phyloP scores from a whole-genome alignment of 176 grass and related monocot genomes.

The Alopecurus myosuroides region DNA sequence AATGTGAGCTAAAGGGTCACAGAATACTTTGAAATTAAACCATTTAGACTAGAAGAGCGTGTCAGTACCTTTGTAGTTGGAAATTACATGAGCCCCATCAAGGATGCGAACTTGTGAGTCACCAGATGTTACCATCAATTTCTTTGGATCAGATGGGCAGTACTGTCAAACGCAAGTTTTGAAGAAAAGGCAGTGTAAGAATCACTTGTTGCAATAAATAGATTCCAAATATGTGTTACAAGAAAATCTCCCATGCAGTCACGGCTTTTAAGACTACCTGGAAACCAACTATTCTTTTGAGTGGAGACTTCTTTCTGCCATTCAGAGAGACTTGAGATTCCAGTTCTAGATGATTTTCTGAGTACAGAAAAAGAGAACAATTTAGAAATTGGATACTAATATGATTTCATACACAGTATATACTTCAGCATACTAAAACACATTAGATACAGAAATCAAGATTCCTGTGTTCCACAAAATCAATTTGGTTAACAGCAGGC shows the following conservation, averaged over 20 bases:
- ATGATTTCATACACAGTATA: background rate
- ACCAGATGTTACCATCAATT: slow-evolving; percentile 83
- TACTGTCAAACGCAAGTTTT: slow-evolving; percentile 47
- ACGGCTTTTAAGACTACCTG: slow-evolving; percentile 44
- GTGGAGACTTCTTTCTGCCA: slow-evolving; percentile 81
- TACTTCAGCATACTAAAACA: background rate
- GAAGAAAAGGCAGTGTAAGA: slow-evolving; percentile 17
- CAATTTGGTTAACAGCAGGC: background rate
- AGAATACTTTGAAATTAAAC: background rate
- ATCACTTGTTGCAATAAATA: background rate
- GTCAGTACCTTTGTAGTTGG: slow-evolving; percentile 75
- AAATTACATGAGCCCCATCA: slow-evolving; percentile 61
- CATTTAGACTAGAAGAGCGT: background rate
- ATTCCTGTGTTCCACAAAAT: background rate
- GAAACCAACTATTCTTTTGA: slow-evolving; percentile 86
- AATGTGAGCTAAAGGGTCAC: slow-evolving; percentile 13
- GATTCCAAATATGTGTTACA: background rate
- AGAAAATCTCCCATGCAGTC: background rate
- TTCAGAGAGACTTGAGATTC: slow-evolving; percentile 64
- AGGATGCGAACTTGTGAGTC: slow-evolving; percentile 81
- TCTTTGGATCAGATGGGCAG: slow-evolving; percentile 76
- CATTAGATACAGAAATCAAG: background rate
- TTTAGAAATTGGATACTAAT: slow-evolving; percentile 2
- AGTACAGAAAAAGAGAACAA: background rate
- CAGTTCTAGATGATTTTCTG: slow-evolving; percentile 72